Evolutionary conservation across 176 grass and related monocot species (phyloP).

Genomic region (Triticum dicoccoides): DNA sequence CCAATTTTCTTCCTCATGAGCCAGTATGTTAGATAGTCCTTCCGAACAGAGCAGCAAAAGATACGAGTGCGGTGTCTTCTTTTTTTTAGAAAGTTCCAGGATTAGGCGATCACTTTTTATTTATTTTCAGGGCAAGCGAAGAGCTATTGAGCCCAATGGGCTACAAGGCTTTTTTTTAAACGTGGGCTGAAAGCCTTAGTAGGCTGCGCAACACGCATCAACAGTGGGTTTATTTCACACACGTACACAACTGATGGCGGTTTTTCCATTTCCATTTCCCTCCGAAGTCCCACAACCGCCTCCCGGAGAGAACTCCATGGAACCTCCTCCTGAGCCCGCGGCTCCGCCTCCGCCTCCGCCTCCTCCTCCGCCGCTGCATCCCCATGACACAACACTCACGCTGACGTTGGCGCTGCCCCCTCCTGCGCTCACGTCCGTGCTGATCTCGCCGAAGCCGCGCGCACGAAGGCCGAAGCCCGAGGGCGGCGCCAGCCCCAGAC

Average conservation of each 20-base stretch:
- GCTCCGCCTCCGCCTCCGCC: background rate
- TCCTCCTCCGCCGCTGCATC: background rate
- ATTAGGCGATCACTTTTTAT: no score
- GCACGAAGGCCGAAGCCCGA: background rate
- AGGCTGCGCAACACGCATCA: background rate
- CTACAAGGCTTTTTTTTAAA: no score
- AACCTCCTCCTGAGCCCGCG: background rate
- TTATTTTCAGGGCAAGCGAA: no score
- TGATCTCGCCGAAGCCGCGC: background rate
- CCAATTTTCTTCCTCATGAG: no score
- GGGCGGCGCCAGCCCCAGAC: background rate
- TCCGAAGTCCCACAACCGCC: background rate
- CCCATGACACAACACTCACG: constrained; percentile 22
- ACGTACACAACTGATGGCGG: background rate
- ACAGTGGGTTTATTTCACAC: background rate
- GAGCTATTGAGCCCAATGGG: no score
- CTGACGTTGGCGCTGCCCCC: constrained; percentile 23
- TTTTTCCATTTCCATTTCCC: constrained; percentile 5
- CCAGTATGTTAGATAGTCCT: no score
- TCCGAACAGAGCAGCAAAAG: no score
- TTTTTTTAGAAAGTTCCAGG: no score
- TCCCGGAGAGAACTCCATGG: background rate
- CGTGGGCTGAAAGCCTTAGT: background rate
- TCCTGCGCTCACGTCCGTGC: background rate
- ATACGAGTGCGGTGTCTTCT: no score